Evolutionary conservation across 2,329 filamentous ascomycete species (phyloP), one percentile per base, ranked within the genome.

Genomic region (Venturia pyrina): DNA sequence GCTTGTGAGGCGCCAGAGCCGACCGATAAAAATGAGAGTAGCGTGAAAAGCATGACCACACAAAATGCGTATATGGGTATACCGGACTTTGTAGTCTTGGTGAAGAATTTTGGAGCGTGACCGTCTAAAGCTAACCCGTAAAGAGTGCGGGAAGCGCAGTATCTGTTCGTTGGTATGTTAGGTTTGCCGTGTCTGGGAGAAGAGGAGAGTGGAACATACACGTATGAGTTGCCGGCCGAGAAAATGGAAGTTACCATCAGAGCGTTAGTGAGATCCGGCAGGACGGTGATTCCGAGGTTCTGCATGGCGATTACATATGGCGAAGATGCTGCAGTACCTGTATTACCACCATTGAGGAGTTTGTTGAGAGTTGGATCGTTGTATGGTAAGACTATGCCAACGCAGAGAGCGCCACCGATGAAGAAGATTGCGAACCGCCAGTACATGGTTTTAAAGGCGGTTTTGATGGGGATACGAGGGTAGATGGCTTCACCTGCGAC

Each of bases 231-330:
- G 66, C 92, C 92, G 67, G 96, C 93, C 0, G 91, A 96, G 34
- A 97, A 79, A 28, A 96, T 92, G 32, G 92, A 89, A 68, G 96
- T 86, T 73, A 97, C 86, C 74, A 97, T 96, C 68, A 97, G 91
- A n/a, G 86, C 87, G 76, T 98, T 97, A 89, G 97, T 96, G 65
- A 96, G 78, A 64, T 85, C 78, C 11, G 84, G 83, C 43, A 87
- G 79, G 11, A 81, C 81, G 0, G 72, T 70, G 65, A 87, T 79
- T 10, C 78, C 76, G 68, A 86, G 69, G 69, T 84, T 83, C 62
- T 78, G 74, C 82, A 87, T 86, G 62, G 84, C 84, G 70, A 87
- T 86, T 6, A 48, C 85, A 70, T 86, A 87, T 3, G 85, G 85
- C 34, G 85, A 87, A 0, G 83, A 83, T 10, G 82, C 81, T 11